These are phyloP conservation scores for Alternaria longipes DNA, from an alignment of 2,329 filamentous ascomycete genomes.

Conservation along the genomic window DNA sequence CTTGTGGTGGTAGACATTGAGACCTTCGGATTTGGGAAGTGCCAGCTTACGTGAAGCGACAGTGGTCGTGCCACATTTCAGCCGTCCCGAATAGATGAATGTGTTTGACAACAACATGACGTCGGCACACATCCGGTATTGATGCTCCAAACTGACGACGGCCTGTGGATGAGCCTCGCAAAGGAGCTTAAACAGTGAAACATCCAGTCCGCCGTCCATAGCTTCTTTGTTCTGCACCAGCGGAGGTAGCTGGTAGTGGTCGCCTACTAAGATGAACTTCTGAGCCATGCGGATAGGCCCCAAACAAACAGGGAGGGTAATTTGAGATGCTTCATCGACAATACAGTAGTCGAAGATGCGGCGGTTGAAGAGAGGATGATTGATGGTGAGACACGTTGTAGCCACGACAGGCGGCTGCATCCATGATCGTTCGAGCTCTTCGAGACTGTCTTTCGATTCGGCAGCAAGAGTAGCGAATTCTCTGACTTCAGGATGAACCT, in stretches of 20 bases:
- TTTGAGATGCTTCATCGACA: slow-evolving; percentile 96
- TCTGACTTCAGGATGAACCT: slow-evolving; percentile 87
- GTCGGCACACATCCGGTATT: slow-evolving; percentile 98
- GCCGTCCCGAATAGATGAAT: slow-evolving; percentile 87
- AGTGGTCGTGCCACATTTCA: slow-evolving; percentile 85
- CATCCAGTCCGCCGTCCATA: slow-evolving; percentile 83
- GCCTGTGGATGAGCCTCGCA: slow-evolving; percentile 88
- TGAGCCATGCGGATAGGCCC: slow-evolving; percentile 92
- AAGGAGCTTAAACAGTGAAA: slow-evolving; percentile 92
- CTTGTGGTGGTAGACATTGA: slow-evolving; percentile 47
- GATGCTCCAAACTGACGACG: slow-evolving; percentile 91
- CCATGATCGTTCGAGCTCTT: slow-evolving; percentile 85
- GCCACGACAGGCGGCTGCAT: slow-evolving; percentile 89
- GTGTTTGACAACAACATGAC: slow-evolving; percentile 94
- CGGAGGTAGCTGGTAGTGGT: slow-evolving; percentile 95
- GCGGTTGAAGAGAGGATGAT: slow-evolving; percentile 86
- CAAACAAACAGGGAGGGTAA: slow-evolving; percentile 92
- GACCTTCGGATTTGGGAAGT: slow-evolving; percentile 62
- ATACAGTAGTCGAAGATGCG: slow-evolving; percentile 97
- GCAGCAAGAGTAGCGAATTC: slow-evolving; percentile 83
- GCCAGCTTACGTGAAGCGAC: slow-evolving; percentile 75
- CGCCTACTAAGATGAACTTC: slow-evolving; percentile 93
- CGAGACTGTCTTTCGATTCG: slow-evolving; percentile 76
- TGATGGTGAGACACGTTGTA: slow-evolving; percentile 92
- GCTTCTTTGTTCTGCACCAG: slow-evolving; percentile 93